Evolutionary conservation across 495 filamentous ascomycete species (phyloP).

Genomic region (Daldinia vernicosa): DNA sequence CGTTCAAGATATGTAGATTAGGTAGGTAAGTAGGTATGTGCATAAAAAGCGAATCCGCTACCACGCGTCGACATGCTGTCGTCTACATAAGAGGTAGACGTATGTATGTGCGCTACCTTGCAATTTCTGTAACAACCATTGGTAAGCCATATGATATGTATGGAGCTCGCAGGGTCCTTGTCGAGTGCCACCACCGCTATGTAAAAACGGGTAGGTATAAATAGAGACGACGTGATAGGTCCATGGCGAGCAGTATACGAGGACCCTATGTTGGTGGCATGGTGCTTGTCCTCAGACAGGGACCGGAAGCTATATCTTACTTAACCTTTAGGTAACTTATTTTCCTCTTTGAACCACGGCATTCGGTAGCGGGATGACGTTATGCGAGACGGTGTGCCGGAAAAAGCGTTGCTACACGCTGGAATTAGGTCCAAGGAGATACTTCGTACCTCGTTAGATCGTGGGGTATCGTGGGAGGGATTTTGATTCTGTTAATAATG

Average conservation of each 20-base stretch:
- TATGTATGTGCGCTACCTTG: slow-evolving; percentile 6
- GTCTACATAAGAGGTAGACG: slow-evolving; percentile 12
- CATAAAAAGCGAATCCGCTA: background rate
- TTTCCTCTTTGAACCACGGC: slow-evolving; percentile 25
- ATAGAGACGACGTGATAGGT: slow-evolving; percentile 25
- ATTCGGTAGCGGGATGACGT: slow-evolving; percentile 40
- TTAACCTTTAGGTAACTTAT: slow-evolving; percentile 42
- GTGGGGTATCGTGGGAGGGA: slow-evolving; percentile 44
- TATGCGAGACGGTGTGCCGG: slow-evolving; percentile 28
- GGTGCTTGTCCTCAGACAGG: slow-evolving; percentile 16
- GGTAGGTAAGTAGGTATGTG: background rate
- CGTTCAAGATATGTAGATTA: background rate
- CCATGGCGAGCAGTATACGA: background rate
- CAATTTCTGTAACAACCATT: slow-evolving; percentile 12
- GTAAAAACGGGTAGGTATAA: background rate
- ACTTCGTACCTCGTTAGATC: slow-evolving; percentile 38
- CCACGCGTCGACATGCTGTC: slow-evolving; percentile 19
- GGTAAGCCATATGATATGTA: slow-evolving; percentile 6
- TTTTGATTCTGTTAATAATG: slow-evolving; percentile 43
- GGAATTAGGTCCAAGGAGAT: slow-evolving; percentile 32
- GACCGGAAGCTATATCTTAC: slow-evolving; percentile 36
- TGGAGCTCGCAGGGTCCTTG: slow-evolving; percentile 8
- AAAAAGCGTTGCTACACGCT: slow-evolving; percentile 25
- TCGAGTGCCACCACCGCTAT: slow-evolving; percentile 1
- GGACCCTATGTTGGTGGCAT: slow-evolving; percentile 15